Evolutionary conservation across 2,329 filamentous ascomycete species (phyloP).

Genomic region (Neofusicoccum sp.): DNA sequence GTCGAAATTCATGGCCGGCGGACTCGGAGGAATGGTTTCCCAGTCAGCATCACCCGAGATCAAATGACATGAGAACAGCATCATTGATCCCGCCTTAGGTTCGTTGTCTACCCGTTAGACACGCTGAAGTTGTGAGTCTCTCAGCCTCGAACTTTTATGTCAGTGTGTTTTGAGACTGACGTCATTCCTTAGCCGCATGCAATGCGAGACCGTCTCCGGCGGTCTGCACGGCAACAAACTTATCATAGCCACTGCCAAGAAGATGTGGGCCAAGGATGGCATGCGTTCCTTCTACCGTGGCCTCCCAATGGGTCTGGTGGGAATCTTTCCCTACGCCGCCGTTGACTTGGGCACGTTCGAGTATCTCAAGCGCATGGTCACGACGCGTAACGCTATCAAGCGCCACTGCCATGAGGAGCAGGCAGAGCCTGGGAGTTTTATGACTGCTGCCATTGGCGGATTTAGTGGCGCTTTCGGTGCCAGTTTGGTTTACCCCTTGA

Average conservation of each 20-base stretch:
- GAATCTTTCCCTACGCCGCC: constrained; percentile 97
- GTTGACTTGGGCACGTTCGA: constrained; percentile 97
- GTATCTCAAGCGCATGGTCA: constrained; percentile 77
- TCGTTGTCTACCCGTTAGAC: constrained; percentile 93
- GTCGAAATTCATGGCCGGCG: constrained; percentile 89
- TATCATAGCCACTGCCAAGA: constrained; percentile 78
- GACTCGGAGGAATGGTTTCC: constrained; percentile 89
- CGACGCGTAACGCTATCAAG: constrained; percentile 68
- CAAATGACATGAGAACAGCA: not conserved
- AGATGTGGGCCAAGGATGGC: constrained; percentile 81
- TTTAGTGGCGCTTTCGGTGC: constrained; percentile 90
- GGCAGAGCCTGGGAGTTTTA: constrained; percentile 73
- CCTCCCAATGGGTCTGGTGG: constrained; percentile 87
- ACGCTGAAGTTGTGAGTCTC: constrained; percentile 69
- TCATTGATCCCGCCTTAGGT: constrained; percentile 51
- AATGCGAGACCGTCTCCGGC: constrained; percentile 89
- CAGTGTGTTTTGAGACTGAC: constrained; percentile 23
- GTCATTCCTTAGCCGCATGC: constrained; percentile 65
- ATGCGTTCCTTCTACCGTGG: constrained; percentile 83
- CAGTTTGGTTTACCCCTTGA: constrained; percentile 92
- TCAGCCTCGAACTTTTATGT: not conserved
- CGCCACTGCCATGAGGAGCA: constrained; percentile 80
- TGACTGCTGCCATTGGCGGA: constrained; percentile 86
- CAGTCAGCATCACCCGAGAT: constrained; percentile 60
- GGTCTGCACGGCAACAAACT: constrained; percentile 82